phyloP scores from a whole-genome alignment of 2,329 filamentous ascomycete genomes.

The Eurotiales sp. region DNA sequence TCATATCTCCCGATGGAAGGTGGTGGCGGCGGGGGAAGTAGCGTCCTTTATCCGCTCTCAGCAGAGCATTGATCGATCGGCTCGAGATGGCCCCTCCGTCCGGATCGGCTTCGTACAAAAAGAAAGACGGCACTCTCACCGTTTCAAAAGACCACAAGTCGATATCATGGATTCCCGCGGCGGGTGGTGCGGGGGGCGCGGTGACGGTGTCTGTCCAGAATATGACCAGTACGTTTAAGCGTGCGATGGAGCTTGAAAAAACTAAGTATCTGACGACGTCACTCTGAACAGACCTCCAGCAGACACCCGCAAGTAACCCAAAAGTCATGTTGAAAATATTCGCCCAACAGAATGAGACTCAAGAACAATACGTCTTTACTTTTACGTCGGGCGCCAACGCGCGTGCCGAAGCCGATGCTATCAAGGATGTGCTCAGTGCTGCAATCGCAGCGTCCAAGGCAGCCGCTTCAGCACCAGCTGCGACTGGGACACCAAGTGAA shows the following conservation, averaged over 20 bases:
- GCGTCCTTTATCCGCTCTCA: constrained; percentile 25
- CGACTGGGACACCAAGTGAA: constrained; percentile 24
- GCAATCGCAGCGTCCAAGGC: constrained; percentile 70
- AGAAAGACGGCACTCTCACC: constrained; percentile 83
- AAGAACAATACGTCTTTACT: constrained; percentile 73
- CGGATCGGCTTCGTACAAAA: constrained; percentile 80
- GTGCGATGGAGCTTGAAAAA: neutral
- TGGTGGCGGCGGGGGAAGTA: constrained; percentile 25
- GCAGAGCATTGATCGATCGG: constrained; percentile 25
- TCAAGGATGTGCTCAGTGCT: constrained; percentile 76
- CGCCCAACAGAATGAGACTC: constrained; percentile 54
- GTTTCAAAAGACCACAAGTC: constrained; percentile 69
- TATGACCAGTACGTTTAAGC: constrained; percentile 68
- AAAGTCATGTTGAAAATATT: constrained; percentile 96
- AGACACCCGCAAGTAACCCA: constrained; percentile 79
- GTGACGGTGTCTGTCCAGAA: constrained; percentile 68
- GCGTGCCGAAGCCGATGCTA: constrained; percentile 74
- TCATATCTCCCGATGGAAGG: constrained; percentile 13
- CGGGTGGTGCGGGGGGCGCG: constrained; percentile 57
- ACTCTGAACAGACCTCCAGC: constrained; percentile 69
- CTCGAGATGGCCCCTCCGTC: constrained; percentile 47
- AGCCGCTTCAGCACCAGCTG: constrained; percentile 36
- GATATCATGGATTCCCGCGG: constrained; percentile 76
- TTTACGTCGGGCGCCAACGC: constrained; percentile 77
- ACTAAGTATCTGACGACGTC: neutral